Evolutionary conservation across 495 filamentous ascomycete genomes (phyloP).

Genomic region (Hypoxylon lenormandii): DNA sequence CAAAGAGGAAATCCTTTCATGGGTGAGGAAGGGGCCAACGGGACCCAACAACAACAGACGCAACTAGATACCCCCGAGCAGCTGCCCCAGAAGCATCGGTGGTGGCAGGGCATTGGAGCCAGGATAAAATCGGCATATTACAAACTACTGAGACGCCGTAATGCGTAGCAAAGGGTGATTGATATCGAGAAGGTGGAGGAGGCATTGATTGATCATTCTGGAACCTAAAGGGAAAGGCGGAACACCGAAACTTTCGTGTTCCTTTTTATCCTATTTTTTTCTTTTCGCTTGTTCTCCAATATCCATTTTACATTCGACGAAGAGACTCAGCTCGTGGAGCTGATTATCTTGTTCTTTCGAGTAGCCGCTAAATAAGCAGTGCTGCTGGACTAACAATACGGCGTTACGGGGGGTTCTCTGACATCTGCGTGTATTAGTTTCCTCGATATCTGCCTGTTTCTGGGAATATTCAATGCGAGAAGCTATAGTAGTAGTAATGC

Average conservation of each 20-base stretch:
- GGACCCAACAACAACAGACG: not conserved
- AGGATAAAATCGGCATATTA: constrained; percentile 10
- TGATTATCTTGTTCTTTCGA: not conserved
- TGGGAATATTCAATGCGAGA: too few relatives aligned
- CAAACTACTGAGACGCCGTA: constrained; percentile 10
- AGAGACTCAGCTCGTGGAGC: not conserved
- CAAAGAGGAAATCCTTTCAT: constrained; percentile 58
- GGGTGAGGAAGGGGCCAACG: constrained; percentile 28
- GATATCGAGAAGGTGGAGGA: not conserved
- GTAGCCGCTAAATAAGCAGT: too few relatives aligned
- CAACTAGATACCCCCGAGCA: constrained; percentile 24
- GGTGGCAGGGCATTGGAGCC: constrained; percentile 21
- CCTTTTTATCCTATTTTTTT: constrained; percentile 9
- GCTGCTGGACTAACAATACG: too few relatives aligned
- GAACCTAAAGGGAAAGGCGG: not conserved
- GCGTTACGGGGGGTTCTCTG: too few relatives aligned
- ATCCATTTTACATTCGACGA: not conserved
- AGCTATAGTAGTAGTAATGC: too few relatives aligned
- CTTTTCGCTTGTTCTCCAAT: constrained; percentile 9
- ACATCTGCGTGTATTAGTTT: too few relatives aligned
- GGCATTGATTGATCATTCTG: constrained; percentile 6
- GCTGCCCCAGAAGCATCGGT: constrained; percentile 14
- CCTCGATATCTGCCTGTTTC: too few relatives aligned
- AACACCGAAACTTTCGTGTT: not conserved
- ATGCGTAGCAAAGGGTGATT: constrained; percentile 17